These are phyloP conservation scores for Aschersonia sp. DNA, from an alignment of 2,329 filamentous ascomycete species.

Conservation along the genomic window DNA sequence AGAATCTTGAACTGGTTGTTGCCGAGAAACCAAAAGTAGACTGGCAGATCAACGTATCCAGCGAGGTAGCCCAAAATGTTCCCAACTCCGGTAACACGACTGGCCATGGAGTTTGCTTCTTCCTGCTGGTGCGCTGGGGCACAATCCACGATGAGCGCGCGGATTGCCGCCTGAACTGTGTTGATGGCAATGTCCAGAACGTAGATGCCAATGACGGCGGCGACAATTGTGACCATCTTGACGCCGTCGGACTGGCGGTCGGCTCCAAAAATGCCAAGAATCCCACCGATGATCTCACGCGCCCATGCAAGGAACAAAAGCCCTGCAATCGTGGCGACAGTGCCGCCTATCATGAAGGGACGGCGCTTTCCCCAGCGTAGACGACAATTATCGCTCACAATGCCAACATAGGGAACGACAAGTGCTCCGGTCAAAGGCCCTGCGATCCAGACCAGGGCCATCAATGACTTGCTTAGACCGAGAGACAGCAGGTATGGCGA, in stretches of 20 bases:
- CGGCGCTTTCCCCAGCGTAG: constrained; percentile 63
- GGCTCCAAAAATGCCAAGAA: constrained; percentile 57
- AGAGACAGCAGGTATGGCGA: constrained; percentile 72
- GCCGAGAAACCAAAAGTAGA: constrained; percentile 64
- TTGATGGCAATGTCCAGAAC: constrained; percentile 91
- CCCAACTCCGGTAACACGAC: constrained; percentile 69
- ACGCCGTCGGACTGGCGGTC: constrained; percentile 49
- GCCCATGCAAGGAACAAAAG: constrained; percentile 62
- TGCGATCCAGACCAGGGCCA: constrained; percentile 75
- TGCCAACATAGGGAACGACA: constrained; percentile 72
- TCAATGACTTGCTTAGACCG: constrained; percentile 67
- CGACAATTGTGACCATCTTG: constrained; percentile 52
- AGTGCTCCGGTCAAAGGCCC: constrained; percentile 65
- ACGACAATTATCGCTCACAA: constrained; percentile 66
- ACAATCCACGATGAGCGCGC: constrained; percentile 88
- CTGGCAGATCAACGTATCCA: constrained; percentile 68
- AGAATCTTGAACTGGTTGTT: constrained; percentile 87
- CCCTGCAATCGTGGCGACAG: constrained; percentile 49
- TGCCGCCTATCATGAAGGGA: constrained; percentile 65
- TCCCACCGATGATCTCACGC: constrained; percentile 52
- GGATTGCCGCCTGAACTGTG: constrained; percentile 84
- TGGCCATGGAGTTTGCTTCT: constrained; percentile 86
- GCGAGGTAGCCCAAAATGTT: constrained; percentile 86
- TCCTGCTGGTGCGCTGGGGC: constrained; percentile 89
- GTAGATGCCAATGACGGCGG: constrained; percentile 79